phyloP scores from a whole-genome alignment of 148 eudicot species.

The Drosera capensis region DNA sequence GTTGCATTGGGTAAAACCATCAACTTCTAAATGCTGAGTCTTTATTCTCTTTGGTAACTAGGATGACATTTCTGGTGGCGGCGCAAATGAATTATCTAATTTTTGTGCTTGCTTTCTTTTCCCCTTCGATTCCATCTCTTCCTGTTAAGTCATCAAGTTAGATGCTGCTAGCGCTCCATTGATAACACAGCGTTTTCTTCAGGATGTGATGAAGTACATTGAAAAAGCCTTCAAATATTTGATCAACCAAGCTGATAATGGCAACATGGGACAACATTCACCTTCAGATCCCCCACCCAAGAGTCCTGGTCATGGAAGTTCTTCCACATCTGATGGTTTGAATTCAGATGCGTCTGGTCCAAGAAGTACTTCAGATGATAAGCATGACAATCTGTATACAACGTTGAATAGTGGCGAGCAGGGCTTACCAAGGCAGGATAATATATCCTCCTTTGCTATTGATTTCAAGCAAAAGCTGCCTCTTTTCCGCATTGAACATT shows the following conservation, averaged over 20 bases:
- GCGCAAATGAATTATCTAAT: too few species aligned
- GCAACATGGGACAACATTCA: constrained; percentile 40
- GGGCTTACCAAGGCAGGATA: constrained; percentile 39
- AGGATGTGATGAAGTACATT: constrained; percentile 73
- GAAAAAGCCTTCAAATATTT: constrained; percentile 52
- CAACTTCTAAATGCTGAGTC: too few species aligned
- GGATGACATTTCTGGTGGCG: too few species aligned
- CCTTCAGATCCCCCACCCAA: constrained; percentile 30
- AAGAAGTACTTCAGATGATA: constrained; percentile 80
- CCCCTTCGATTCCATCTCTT: too few species aligned
- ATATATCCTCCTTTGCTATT: constrained; percentile 35
- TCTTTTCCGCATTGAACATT: constrained; percentile 60
- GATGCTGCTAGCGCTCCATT: too few species aligned
- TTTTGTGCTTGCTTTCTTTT: too few species aligned
- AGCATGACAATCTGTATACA: constrained; percentile 60
- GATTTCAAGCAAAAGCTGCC: constrained; percentile 76
- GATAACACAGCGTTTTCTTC: constrained; percentile 6
- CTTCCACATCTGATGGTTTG: constrained; percentile 38
- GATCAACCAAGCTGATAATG: constrained; percentile 47
- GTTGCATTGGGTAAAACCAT: too few species aligned
- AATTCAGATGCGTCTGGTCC: constrained; percentile 33
- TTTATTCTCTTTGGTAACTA: too few species aligned
- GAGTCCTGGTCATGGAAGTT: constrained; percentile 36
- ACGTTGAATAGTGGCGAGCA: constrained; percentile 55
- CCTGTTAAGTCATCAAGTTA: too few species aligned